Percentiles rank a stretch among this genome's conserved stretches.
Evolutionary conservation across 2,329 filamentous ascomycete species (phyloP).

Genomic region (Thermoascus crustaceus): DNA sequence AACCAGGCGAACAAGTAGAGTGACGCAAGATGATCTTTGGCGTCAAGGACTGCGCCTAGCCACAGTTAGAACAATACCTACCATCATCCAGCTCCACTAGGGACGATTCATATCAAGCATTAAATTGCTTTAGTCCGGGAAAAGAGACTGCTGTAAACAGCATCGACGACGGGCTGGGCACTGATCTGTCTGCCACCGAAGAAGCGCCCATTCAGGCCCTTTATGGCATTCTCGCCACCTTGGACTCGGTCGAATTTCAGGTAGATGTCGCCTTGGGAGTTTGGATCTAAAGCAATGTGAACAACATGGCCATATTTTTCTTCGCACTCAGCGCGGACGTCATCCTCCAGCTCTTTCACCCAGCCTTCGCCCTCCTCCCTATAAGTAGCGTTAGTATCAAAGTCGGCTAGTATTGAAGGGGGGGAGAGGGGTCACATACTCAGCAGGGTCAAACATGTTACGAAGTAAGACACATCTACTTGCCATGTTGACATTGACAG

Average conservation of each 20-base stretch:
- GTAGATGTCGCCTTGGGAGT: constrained; percentile 93
- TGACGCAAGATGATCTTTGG: constrained; percentile 7
- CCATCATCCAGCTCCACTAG: constrained; percentile 35
- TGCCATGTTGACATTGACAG: constrained; percentile 81
- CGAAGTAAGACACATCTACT: constrained; percentile 89
- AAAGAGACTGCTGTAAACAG: constrained; percentile 96
- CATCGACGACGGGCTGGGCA: constrained; percentile 92
- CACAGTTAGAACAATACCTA: constrained; percentile 22
- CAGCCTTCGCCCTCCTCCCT: constrained; percentile 82
- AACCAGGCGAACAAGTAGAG: constrained; percentile 10
- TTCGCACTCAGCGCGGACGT: constrained; percentile 87
- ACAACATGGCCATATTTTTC: constrained; percentile 94
- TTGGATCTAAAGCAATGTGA: constrained; percentile 90
- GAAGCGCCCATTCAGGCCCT: constrained; percentile 91
- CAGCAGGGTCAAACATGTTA: constrained; percentile 87
- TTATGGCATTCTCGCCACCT: constrained; percentile 94
- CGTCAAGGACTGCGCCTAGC: constrained; percentile 15
- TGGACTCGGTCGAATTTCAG: constrained; percentile 96
- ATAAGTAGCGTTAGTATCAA: constrained; percentile 26
- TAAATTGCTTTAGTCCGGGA: constrained; percentile 77
- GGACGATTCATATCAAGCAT: too few relatives aligned
- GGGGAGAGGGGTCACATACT: constrained; percentile 54
- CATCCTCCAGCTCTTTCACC: constrained; percentile 89
- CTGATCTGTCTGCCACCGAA: constrained; percentile 91
- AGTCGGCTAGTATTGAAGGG: neutral